These are phyloP conservation scores for Corylus avellana DNA, from an alignment of 306 rosid genomes.

Conservation along the genomic window DNA sequence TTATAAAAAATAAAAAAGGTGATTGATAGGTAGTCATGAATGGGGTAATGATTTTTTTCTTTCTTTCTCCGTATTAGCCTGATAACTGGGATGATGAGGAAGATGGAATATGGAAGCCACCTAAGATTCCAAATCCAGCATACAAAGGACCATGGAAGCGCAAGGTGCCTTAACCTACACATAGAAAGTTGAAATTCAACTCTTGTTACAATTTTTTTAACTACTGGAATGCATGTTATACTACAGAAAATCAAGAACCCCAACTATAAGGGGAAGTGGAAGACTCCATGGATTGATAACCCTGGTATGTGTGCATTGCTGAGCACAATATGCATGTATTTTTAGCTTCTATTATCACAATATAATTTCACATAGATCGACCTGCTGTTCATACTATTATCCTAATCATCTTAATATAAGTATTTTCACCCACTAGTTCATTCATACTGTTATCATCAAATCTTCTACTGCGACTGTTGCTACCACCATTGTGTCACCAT, in stretches of 20 bases:
- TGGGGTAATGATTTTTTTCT: slow-evolving; percentile 4
- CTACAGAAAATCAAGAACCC: slow-evolving; percentile 93
- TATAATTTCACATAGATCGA: neutral
- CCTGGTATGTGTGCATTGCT: slow-evolving; percentile 53
- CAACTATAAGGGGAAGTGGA: slow-evolving; percentile 96
- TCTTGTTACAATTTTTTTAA: slow-evolving; percentile 17
- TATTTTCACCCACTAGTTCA: neutral
- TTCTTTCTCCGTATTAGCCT: slow-evolving; percentile 50
- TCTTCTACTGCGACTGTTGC: neutral
- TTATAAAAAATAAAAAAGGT: too few relatives aligned
- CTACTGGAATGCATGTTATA: slow-evolving; percentile 21
- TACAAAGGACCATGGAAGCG: slow-evolving; percentile 96
- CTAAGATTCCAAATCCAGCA: slow-evolving; percentile 90
- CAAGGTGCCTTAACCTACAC: slow-evolving; percentile 56
- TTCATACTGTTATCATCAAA: neutral
- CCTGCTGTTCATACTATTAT: neutral
- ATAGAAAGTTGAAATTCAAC: slow-evolving; percentile 18
- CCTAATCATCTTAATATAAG: neutral
- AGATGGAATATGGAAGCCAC: slow-evolving; percentile 82
- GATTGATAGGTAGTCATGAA: neutral
- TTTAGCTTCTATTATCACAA: neutral
- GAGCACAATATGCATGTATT: neutral
- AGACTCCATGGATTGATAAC: slow-evolving; percentile 87
- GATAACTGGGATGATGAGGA: slow-evolving; percentile 90
- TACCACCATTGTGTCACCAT: neutral